Conservation (phyloP, 495 filamentous ascomycete species). For the Penicillium paradoxum region DNA sequence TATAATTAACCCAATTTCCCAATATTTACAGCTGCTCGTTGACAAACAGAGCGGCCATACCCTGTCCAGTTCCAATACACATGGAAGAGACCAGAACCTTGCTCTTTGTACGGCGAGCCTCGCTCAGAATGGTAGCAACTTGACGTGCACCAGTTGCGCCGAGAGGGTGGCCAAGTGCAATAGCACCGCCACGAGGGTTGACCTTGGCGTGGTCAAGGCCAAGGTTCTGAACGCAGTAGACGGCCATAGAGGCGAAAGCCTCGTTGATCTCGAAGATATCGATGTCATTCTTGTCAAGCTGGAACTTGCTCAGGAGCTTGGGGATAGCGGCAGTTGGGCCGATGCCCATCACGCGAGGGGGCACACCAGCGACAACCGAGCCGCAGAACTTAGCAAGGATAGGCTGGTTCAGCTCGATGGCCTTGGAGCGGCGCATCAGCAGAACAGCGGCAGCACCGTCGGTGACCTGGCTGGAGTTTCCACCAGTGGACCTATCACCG, state of each 20-base stretch:
- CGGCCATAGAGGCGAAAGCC: slow-evolving; percentile 95
- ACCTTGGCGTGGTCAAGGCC: slow-evolving; percentile 78
- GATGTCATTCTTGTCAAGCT: slow-evolving; percentile 71
- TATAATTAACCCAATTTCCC: not conserved
- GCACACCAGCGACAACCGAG: slow-evolving; percentile 81
- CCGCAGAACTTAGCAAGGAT: slow-evolving; percentile 94
- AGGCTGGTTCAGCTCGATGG: slow-evolving; percentile 80
- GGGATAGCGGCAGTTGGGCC: slow-evolving; percentile 91
- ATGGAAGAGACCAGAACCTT: slow-evolving; percentile 81
- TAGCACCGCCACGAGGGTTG: slow-evolving; percentile 80
- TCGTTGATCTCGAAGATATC: slow-evolving; percentile 96
- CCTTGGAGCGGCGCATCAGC: slow-evolving; percentile 89
- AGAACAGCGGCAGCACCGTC: slow-evolving; percentile 90
- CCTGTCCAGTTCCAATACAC: slow-evolving; percentile 81
- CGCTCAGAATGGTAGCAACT: slow-evolving; percentile 79
- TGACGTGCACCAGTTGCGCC: slow-evolving; percentile 75
- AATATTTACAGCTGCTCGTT: slow-evolving; percentile 59
- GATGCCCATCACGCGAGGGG: slow-evolving; percentile 95
- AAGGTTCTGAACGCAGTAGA: slow-evolving; percentile 79
- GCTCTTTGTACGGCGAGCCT: slow-evolving; percentile 72
- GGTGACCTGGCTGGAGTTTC: slow-evolving; percentile 94
- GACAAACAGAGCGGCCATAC: slow-evolving; percentile 82
- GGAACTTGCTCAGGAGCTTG: slow-evolving; percentile 80
- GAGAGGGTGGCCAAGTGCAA: slow-evolving; percentile 78
- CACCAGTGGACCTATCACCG: slow-evolving; percentile 82